Evolutionary conservation across 139 green algal species (phyloP).

Genomic region (Micromonas pusilla): DNA sequence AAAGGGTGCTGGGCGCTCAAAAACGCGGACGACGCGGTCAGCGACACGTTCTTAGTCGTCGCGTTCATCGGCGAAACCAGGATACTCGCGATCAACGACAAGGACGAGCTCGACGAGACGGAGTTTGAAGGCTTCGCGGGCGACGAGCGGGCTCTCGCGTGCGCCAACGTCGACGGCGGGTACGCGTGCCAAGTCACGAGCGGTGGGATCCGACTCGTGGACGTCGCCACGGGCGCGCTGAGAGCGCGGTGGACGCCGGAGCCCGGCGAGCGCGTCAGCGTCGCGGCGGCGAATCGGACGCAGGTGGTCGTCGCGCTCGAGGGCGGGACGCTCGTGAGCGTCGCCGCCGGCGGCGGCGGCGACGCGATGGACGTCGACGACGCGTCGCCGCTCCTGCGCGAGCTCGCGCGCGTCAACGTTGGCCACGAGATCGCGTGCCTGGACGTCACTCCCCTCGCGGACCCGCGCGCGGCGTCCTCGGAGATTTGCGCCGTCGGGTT

Average conservation of each 20-base stretch:
- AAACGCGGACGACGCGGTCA: conserved; percentile 40
- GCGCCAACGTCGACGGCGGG: conserved; percentile 66
- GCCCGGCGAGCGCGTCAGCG: conserved; percentile 46
- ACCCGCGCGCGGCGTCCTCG: neutral
- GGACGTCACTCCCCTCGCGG: conserved; percentile 65
- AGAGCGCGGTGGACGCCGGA: conserved; percentile 57
- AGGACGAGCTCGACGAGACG: conserved; percentile 72
- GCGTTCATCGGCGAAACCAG: conserved; percentile 85
- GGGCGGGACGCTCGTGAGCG: conserved; percentile 56
- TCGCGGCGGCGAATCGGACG: conserved; percentile 58
- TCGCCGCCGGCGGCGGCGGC: conserved; percentile 53
- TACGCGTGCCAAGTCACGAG: conserved; percentile 76
- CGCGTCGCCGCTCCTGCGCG: neutral
- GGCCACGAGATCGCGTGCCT: conserved; percentile 81
- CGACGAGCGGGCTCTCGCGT: conserved; percentile 71
- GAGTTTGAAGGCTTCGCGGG: conserved; percentile 73
- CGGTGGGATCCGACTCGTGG: conserved; percentile 46
- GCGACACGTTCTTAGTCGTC: conserved; percentile 87
- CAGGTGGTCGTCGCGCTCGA: conserved; percentile 69
- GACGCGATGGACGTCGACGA: neutral
- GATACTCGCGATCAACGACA: conserved; percentile 71
- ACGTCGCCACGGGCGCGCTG: conserved; percentile 36
- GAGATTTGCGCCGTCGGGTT: conserved; percentile 44
- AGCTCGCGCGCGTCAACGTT: neutral
- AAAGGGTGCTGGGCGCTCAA: conserved; percentile 87